Base-by-base conservation (phyloP, 1,284 basidiomycete genomes). In the Filobasidium uniguttulatum region DNA sequence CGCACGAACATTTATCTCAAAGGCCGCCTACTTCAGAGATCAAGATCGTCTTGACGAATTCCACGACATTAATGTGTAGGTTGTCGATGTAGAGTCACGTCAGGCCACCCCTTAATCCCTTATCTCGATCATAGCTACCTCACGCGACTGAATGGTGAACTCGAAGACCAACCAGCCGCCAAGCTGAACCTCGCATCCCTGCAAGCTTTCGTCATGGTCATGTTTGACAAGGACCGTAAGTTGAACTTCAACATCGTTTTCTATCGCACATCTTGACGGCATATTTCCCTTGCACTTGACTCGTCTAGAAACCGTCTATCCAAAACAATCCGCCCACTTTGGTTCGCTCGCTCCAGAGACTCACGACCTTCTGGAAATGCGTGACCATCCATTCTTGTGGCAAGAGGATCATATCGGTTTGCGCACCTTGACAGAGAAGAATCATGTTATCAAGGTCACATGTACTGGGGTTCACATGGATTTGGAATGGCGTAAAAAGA, bases 21-120 rank as follows among this genome's bases (percentile, higher is more conserved):
- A 88, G 76, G 93, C 93, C 1, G 89, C 96, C 62, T 98, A 97
- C 70, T 97, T 78, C 68, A 80, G 93, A 34, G 90, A 97, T 68
- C 82, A 85, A 4, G 70, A 70, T n/a, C 78, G 81, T 22, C 71
- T 90, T 41, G 75, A 77, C 5, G 67, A 73, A 8, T 98, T 96
- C 63, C 72, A 85, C 30, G 61, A 71, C 3, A 66, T 75, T 5
- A 90, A 86, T 66, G 60, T 62, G 44, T 74, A 26, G 31, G 44
- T 33, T 9, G 8, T 33, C 31, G 10, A 10, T 10, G 31, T 9
- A 33, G 31, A 33, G 31, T 9, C 10, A 33, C 9, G n/a, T 9
- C 31, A 33, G 31, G n/a, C n/a, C n/a, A 33, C n/a, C n/a, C n/a
- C n/a, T n/a, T n/a, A n/a, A n/a, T n/a, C n/a, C n/a, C n/a, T n/a